Evolutionary conservation across 306 rosid species (phyloP), one percentile per base, ranked within the genome.

Genomic region (Vicia faba): DNA sequence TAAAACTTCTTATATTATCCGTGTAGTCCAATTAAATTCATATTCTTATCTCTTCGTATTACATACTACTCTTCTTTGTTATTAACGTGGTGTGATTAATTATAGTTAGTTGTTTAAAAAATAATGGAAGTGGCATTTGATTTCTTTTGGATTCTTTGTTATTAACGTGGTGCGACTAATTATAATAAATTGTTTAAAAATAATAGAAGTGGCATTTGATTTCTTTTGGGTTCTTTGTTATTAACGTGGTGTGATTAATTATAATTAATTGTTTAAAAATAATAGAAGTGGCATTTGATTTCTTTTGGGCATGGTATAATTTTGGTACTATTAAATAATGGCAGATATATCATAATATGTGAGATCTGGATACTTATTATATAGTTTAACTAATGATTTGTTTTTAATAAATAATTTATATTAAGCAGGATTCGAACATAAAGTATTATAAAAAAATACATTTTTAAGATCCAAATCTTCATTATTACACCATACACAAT

Each of bases 221-320:
- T n/a, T n/a, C n/a, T n/a, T n/a, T n/a, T n/a, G n/a, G n/a, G n/a
- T 71, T 51, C 78, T 66, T 72, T 25, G 48, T 15, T 72, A 50
- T 48, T 58, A 60, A 31, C 78, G 70, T 78, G 41, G 29, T 45
- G 28, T 61, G 40, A 25, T 50, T 23, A 14, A 33, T 49, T 31
- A 20, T 31, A 61, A 19, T 61, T 61, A 65, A 64, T 14, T 64
- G 31, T 44, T 44, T n/a, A n/a, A 44, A 43, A 12, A 46, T 2
- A 14, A 45, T 45, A 9, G 7, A 55, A 58, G 16, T 64, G 59
- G 8, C 64, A 12, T 55, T 63, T 63, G n/a, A 44, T 76, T 53
- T 53, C 35, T 23, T 53, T 53, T 53, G 8, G 16, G 9, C 25
- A 53, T 4, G 25, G 23, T 46, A 46, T 46, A 15, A 15, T 46